phyloP scores from a whole-genome alignment of 2,329 filamentous ascomycete genomes.

The Sporothrix pseudoabietina region DNA sequence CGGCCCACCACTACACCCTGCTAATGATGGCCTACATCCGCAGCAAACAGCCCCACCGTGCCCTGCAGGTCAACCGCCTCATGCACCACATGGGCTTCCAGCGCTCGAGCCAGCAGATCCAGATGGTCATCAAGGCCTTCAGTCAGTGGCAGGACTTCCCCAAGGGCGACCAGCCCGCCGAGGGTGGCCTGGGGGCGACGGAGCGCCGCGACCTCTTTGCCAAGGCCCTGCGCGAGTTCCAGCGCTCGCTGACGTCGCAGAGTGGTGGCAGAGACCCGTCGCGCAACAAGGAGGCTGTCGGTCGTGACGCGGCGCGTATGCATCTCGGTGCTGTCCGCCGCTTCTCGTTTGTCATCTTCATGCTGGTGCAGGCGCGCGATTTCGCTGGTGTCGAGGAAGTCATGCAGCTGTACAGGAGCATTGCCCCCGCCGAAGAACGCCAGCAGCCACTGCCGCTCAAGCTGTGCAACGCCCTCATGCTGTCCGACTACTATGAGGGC shows the following conservation, averaged over 20 bases:
- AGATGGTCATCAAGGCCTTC: constrained; percentile 49
- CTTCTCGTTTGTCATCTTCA: constrained; percentile 48
- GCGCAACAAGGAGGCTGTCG: constrained; percentile 29
- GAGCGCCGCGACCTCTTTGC: constrained; percentile 40
- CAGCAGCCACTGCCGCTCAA: constrained; percentile 51
- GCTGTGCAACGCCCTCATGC: constrained; percentile 69
- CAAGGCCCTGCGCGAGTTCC: constrained; percentile 43
- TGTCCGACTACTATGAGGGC: constrained; percentile 59
- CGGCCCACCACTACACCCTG: constrained; percentile 53
- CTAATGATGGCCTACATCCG: constrained; percentile 57
- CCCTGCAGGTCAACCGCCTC: constrained; percentile 47
- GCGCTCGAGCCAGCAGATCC: constrained; percentile 48
- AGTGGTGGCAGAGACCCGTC: not conserved
- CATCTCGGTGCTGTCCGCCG: constrained; percentile 37
- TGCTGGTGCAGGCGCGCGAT: constrained; percentile 47
- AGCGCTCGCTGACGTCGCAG: constrained; percentile 46
- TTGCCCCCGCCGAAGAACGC: constrained; percentile 40
- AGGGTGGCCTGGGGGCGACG: not conserved
- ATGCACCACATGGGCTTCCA: constrained; percentile 49
- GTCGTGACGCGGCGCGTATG: constrained; percentile 37
- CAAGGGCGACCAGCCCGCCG: constrained; percentile 26
- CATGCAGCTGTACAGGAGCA: constrained; percentile 50
- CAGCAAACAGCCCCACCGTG: constrained; percentile 48
- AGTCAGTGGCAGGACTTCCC: constrained; percentile 42
- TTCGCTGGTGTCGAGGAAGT: constrained; percentile 47